phyloP scores from a whole-genome alignment of 1,284 basidiomycete genomes.

The Heterobasidion occidentale region DNA sequence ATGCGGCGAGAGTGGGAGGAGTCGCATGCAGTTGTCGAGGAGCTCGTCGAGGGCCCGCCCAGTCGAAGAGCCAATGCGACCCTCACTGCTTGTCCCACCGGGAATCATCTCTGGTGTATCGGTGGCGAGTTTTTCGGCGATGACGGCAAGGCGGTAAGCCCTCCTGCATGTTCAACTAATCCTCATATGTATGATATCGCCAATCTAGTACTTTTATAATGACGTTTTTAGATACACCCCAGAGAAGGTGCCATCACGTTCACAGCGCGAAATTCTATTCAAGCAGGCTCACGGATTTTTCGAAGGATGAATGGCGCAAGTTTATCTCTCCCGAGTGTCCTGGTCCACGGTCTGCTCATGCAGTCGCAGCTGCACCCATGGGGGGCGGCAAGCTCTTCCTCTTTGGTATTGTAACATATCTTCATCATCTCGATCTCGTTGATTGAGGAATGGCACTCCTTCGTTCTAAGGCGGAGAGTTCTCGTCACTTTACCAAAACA shows the following conservation, averaged over 20 bases:
- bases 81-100: slow-evolving; percentile 68
- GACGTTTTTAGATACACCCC: slow-evolving; percentile 79
- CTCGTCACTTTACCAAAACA: slow-evolving; percentile 79
- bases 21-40: slow-evolving; percentile 68
- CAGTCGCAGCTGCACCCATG: slow-evolving; percentile 63
- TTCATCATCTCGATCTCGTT: background rate
- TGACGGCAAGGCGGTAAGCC: slow-evolving; percentile 69
- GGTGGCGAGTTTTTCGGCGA: slow-evolving; percentile 83
- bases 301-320: slow-evolving; percentile 77
- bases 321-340: slow-evolving; percentile 80
- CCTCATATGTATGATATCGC: slow-evolving; percentile 10
- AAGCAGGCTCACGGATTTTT: background rate
- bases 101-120: slow-evolving; percentile 76
- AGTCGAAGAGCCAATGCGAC: slow-evolving; percentile 77
- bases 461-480: slow-evolving; percentile 67
- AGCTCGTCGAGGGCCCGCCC: slow-evolving; percentile 72
- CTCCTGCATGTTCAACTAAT: background rate
- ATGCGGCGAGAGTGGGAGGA: slow-evolving; percentile 70
- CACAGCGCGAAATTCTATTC: background rate
- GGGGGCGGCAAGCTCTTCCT: slow-evolving; percentile 82
- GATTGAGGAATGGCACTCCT: background rate
- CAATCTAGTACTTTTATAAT: slow-evolving; percentile 67
- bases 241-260: slow-evolving; percentile 47
- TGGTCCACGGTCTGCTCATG: slow-evolving; percentile 80
- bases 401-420: slow-evolving; percentile 46